These are phyloP conservation scores for Crithidia mellificae DNA, from an alignment of 208 protist genomes.

Conservation along the genomic window DNA sequence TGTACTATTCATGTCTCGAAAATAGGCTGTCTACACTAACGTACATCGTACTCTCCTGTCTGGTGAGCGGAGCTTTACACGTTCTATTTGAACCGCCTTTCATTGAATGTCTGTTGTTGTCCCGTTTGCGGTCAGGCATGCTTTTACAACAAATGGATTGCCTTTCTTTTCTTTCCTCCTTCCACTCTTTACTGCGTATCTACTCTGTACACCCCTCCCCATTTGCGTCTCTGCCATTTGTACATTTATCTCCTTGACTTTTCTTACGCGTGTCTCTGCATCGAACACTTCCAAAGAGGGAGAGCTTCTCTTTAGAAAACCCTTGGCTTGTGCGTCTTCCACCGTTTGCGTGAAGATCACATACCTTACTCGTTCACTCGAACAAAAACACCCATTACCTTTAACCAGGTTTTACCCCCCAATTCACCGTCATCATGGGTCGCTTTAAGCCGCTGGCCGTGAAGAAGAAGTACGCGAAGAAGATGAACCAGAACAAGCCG, in stretches of 20 bases:
- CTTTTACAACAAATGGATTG: too few species aligned
- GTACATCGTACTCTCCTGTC: too few species aligned
- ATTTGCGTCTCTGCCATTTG: background rate
- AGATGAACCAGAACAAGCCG: conserved; percentile 93
- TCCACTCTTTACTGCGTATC: background rate
- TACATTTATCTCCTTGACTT: background rate
- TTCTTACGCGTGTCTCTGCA: background rate
- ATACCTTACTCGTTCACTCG: background rate
- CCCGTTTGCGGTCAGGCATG: too few species aligned
- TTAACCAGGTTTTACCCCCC: background rate
- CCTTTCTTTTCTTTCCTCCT: too few species aligned
- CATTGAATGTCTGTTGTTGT: too few species aligned
- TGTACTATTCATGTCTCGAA: too few species aligned
- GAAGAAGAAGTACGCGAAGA: conserved; percentile 96
- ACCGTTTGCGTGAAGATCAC: conserved; percentile 4
- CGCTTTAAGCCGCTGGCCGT: conserved; percentile 91
- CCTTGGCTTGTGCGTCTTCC: background rate
- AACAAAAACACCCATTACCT: background rate
- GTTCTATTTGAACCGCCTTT: too few species aligned
- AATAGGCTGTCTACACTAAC: too few species aligned
- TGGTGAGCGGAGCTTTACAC: too few species aligned
- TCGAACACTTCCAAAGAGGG: background rate
- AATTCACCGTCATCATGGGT: conserved; percentile 49
- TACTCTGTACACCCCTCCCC: background rate
- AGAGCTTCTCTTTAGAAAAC: conserved; percentile 2